Evolutionary conservation across 192 early-diverging fungal species (phyloP), one percentile per base, ranked within the genome.

Genomic region (Coemansia sp.): DNA sequence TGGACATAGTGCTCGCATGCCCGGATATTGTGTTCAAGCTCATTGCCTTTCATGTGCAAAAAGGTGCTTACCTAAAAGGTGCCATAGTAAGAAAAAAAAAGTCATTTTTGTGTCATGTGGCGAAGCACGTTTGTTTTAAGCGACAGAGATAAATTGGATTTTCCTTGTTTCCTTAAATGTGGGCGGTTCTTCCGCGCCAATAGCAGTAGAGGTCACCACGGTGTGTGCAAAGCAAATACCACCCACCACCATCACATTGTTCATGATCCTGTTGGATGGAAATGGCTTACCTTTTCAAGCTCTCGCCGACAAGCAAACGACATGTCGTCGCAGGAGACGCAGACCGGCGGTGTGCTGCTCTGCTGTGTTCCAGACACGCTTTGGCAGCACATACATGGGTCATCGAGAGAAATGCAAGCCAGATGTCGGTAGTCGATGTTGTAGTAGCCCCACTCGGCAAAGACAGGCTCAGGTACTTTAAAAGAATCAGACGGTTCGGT

Each of bases 371-470:
- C 42, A 19, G 45, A 15, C 22, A 12, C 43, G 18, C 16, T 46
- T n/a, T 22, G 36, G 51, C 45, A 42, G 45, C 78, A 72, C 12
- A 11, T n/a, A 45, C 74, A 72, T 22, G 16, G 41, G 8, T 39
- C 36, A 22, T 48, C 61, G 3, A 76, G 58, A 12, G 74, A 36
- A 9, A 69, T 66, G 19, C 52, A 21, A 1, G 71, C 57, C 10
- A 82, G 71, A 15, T 22, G 61, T 26, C 43, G 42, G 48, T 71
- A 76, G 74, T 74, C 54, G 58, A 73, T 63, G 61, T 73, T 68
- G 68, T 82, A 82, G 68, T 71, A 71, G 36, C 64, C 43, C 79
- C 79, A 82, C 57, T 82, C 79, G 47, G 79, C 67, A 68, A 82
- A 77, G 46, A 59, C 68, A 21, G 74, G 79, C 57, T 71, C 74